These are phyloP conservation scores for Corinectria fuckeliana DNA, from an alignment of 2,329 filamentous ascomycete species.

Conservation along the genomic window DNA sequence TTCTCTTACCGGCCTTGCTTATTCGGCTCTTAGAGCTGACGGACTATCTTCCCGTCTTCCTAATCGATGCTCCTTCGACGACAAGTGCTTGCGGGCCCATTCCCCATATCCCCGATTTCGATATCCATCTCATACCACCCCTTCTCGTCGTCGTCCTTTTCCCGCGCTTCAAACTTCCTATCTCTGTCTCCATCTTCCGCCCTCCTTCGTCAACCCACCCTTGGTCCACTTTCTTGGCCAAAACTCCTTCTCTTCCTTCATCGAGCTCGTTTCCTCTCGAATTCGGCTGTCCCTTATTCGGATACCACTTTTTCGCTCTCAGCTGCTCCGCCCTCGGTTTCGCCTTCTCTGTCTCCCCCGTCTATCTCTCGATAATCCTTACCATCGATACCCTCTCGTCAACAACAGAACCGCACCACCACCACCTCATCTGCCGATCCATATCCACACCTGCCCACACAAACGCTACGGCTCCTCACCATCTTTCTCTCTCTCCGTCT, in stretches of 20 bases:
- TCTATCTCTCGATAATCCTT: neutral
- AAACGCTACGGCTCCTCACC: neutral
- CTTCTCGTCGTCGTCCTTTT: neutral
- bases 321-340: neutral
- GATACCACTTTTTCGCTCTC: neutral
- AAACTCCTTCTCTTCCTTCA: neutral
- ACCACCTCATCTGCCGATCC: conserved; percentile 5
- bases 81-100: too few relatives aligned
- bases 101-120: too few relatives aligned
- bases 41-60: too few relatives aligned
- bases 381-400: neutral
- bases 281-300: neutral
- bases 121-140: too few relatives aligned
- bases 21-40: too few relatives aligned
- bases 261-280: conserved; percentile 16
- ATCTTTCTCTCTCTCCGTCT: neutral
- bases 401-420: neutral
- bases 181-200: neutral
- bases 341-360: neutral
- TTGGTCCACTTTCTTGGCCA: neutral
- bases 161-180: neutral
- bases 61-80: too few relatives aligned
- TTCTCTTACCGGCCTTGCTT: too few relatives aligned
- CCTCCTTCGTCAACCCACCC: neutral
- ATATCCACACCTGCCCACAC: conserved; percentile 14